Evolutionary conservation across 768 basidiomycete species (phyloP).

Genomic region (Pleurotus pulmonarius): DNA sequence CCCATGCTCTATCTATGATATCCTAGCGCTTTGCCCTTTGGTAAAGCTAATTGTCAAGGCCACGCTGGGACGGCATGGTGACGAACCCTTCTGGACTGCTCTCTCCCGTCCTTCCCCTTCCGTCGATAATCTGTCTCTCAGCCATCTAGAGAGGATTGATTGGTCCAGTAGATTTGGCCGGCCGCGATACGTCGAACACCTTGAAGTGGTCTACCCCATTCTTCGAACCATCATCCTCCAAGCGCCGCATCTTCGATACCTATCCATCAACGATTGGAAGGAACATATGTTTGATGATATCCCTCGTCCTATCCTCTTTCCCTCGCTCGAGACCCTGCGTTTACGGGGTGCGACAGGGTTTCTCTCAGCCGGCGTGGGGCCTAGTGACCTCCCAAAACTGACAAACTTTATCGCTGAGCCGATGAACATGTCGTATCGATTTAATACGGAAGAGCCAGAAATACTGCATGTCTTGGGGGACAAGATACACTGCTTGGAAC

Average conservation of each 20-base stretch:
- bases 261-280: conserved; percentile 6
- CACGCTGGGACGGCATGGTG: neutral
- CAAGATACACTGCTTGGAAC: conserved; percentile 2
- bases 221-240: conserved; percentile 2
- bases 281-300: conserved; percentile 1
- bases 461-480: conserved; percentile 2
- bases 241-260: conserved; percentile 1
- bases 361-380: neutral
- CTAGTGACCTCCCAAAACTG: neutral
- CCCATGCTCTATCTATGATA: conserved; percentile 4
- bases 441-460: conserved; percentile 2
- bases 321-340: neutral
- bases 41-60: neutral
- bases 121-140: neutral
- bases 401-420: conserved; percentile 1
- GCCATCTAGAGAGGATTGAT: neutral
- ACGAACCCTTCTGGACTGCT: conserved; percentile 1
- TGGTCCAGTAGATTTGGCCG: conserved; percentile 5
- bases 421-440: conserved; percentile 6
- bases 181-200: neutral
- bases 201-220: conserved; percentile 1
- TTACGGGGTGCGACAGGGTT: conserved; percentile 5
- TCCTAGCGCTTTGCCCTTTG: neutral
- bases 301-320: neutral
- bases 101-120: neutral